Conservation (phyloP, 2,329 filamentous ascomycete genomes). For the Penicillium glabrum region DNA sequence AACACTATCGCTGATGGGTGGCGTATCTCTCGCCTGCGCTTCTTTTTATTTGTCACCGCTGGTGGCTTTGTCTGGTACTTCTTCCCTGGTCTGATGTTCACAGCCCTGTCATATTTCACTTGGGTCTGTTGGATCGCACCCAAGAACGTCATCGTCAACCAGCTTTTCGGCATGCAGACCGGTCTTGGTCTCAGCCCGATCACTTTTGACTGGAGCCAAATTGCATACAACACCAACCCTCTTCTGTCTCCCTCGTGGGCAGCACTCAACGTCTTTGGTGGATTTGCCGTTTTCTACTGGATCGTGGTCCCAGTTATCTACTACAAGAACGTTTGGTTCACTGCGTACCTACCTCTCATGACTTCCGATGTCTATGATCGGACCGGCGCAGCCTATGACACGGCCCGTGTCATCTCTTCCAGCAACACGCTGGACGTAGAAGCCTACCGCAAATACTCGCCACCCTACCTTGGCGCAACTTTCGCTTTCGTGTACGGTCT, state of each 20-base stretch:
- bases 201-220: conserved; percentile 36
- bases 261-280: conserved; percentile 39
- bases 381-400: conserved; percentile 59
- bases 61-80: conserved; percentile 49
- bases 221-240: conserved; percentile 35
- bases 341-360: conserved; percentile 29
- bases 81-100: conserved; percentile 53
- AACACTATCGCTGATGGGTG: conserved; percentile 41
- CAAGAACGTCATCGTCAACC: conserved; percentile 48
- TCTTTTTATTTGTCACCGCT: conserved; percentile 36
- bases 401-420: conserved; percentile 54
- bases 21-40: conserved; percentile 39
- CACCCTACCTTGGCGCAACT: conserved; percentile 61
- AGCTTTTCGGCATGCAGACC: conserved; percentile 44
- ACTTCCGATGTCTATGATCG: conserved; percentile 31
- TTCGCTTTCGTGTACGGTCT: conserved; percentile 56
- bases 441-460: conserved; percentile 63
- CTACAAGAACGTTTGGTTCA: conserved; percentile 32
- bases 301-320: conserved; percentile 35
- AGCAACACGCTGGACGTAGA: conserved; percentile 57
- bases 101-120: conserved; percentile 49
- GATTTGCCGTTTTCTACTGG: conserved; percentile 38
- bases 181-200: conserved; percentile 31
- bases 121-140: conserved; percentile 53
- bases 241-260: conserved; percentile 41